Conservation (phyloP, 331 rosid species). For the Quercus lobata region DNA sequence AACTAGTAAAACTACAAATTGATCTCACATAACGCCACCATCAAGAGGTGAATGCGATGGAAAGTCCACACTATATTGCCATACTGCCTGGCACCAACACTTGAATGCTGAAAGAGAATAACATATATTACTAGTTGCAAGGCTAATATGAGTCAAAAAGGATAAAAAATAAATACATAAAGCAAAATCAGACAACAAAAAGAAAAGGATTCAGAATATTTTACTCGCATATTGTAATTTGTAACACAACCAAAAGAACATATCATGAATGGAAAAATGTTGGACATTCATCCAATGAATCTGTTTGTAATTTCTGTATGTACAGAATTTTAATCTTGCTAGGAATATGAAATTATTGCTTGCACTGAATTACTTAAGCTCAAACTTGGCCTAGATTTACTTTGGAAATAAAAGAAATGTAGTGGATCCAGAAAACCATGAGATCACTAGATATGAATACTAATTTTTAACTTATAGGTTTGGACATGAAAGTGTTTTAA, state of each 20-base stretch:
- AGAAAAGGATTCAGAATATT: neutral
- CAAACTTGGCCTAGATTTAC: neutral
- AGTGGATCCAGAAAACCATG: neutral
- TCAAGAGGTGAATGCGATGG: conserved; percentile 67
- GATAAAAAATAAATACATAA: neutral
- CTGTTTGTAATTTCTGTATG: neutral
- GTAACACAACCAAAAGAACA: neutral
- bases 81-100: conserved; percentile 98
- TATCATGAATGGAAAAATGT: neutral
- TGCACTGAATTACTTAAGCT: neutral
- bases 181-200: neutral
- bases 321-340: neutral
- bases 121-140: conserved; percentile 1
- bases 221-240: neutral
- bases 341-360: neutral
- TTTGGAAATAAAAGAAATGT: neutral
- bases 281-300: neutral
- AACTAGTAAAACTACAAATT: conserved; percentile 15
- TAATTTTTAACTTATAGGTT: neutral
- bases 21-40: conserved; percentile 90
- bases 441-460: neutral
- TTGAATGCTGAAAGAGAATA: conserved; percentile 75
- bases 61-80: conserved; percentile 69
- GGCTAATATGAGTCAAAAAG: neutral
- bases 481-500: neutral